A percentile compares a stretch with the other conserved stretches of the same genome.
phyloP scores from a whole-genome alignment of 129 eudicot species.

The Deinandra increscens region DNA sequence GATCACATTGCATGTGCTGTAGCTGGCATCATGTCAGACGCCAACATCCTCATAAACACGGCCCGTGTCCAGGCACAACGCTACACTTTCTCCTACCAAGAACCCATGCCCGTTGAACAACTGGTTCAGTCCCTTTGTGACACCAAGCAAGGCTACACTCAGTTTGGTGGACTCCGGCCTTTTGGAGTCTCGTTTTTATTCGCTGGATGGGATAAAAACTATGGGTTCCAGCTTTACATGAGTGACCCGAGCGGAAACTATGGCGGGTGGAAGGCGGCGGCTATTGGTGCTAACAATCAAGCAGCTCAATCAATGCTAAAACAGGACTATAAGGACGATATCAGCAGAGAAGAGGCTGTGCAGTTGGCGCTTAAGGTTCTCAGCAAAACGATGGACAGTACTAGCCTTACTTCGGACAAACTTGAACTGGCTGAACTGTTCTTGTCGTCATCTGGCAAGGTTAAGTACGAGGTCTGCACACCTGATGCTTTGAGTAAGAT shows the following conservation, averaged over 20 bases:
- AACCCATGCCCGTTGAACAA: constrained; percentile 91
- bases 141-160: constrained; percentile 95
- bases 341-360: constrained; percentile 73
- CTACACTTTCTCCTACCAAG: constrained; percentile 74
- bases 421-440: constrained; percentile 83
- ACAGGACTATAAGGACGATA: constrained; percentile 84
- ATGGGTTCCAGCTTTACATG: constrained; percentile 86
- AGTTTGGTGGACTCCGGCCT: constrained; percentile 91
- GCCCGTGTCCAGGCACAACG: constrained; percentile 87
- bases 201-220: constrained; percentile 92
- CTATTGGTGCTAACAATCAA: constrained; percentile 78
- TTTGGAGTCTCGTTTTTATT: constrained; percentile 86
- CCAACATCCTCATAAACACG: constrained; percentile 88
- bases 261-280: constrained; percentile 91
- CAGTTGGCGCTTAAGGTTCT: constrained; percentile 78
- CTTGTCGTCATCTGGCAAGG: constrained; percentile 57
- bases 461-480: constrained; percentile 69
- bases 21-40: constrained; percentile 93
- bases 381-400: constrained; percentile 87
- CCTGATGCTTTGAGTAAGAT: constrained; percentile 55
- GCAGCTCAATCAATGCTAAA: constrained; percentile 87
- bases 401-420: constrained; percentile 79
- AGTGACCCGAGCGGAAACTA: constrained; percentile 95
- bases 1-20: constrained; percentile 93
- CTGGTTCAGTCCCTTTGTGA: constrained; percentile 89